Evolutionary conservation across 176 grass and related monocot species (phyloP).

Genomic region (Pharus latifolius): DNA sequence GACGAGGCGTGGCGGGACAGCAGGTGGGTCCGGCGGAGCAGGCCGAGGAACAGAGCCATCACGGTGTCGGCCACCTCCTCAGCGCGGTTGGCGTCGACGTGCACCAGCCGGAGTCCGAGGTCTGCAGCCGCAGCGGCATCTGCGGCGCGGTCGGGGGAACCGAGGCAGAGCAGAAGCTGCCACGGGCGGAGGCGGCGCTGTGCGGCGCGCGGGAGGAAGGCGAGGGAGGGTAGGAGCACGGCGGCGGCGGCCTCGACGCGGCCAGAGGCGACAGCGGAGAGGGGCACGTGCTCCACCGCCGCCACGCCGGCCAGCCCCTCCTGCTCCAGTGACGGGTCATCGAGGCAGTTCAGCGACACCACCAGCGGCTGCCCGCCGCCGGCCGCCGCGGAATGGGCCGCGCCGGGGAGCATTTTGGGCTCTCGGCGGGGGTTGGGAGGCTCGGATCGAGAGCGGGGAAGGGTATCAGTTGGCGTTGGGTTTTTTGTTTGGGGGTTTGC

Average conservation of each 20-base stretch:
- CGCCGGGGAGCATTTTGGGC: conserved; percentile 30
- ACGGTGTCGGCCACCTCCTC: conserved; percentile 96
- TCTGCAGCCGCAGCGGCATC: conserved; percentile 66
- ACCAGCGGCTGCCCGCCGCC: conserved; percentile 32
- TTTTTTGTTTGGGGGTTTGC: conserved; percentile 18
- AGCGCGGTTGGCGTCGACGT: conserved; percentile 74
- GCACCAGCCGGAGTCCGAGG: conserved; percentile 70
- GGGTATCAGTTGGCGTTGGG: neutral
- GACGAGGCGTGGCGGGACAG: conserved; percentile 71
- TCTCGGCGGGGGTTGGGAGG: neutral
- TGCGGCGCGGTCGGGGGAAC: conserved; percentile 68
- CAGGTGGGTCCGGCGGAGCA: conserved; percentile 74
- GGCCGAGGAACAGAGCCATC: conserved; percentile 84
- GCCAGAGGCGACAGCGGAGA: conserved; percentile 46
- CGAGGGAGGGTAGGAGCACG: conserved; percentile 63
- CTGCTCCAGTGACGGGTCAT: conserved; percentile 69
- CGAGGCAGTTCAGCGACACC: conserved; percentile 77
- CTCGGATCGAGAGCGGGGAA: neutral
- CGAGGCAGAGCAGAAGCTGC: conserved; percentile 95
- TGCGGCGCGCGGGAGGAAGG: conserved; percentile 70
- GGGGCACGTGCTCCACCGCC: conserved; percentile 60
- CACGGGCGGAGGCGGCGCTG: conserved; percentile 85
- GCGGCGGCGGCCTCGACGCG: conserved; percentile 64
- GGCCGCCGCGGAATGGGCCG: conserved; percentile 28
- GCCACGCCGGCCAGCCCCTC: conserved; percentile 54